phyloP scores from a whole-genome alignment of 768 basidiomycete genomes.

The Sistotremastrum niveocremeum region DNA sequence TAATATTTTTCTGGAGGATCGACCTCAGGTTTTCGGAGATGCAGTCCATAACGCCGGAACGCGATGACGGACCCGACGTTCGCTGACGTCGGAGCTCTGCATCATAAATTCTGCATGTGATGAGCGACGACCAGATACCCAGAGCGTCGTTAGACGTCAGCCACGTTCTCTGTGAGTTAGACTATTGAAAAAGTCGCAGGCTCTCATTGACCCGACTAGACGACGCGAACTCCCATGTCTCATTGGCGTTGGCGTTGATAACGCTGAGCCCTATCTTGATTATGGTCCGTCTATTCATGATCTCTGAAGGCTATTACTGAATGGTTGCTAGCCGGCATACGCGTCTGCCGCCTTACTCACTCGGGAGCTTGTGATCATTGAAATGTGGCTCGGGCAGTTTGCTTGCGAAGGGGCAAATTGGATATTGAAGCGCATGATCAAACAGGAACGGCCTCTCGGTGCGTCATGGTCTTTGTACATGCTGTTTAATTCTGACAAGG shows the following conservation, averaged over 20 bases:
- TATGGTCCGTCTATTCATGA: constrained; percentile 37
- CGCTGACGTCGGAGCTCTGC: too few relatives aligned
- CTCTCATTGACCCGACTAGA: constrained; percentile 25
- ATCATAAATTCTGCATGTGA: too few relatives aligned
- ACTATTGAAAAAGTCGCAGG: not conserved
- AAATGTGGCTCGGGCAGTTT: constrained; percentile 77
- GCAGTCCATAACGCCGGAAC: too few relatives aligned
- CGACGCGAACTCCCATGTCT: constrained; percentile 44
- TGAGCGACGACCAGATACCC: too few relatives aligned
- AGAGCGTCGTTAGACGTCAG: constrained; percentile 46
- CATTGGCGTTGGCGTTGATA: constrained; percentile 44
- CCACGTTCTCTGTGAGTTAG: constrained; percentile 46
- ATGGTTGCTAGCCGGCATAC: constrained; percentile 54
- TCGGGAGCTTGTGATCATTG: constrained; percentile 64
- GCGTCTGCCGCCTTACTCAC: constrained; percentile 61
- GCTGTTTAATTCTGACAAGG: not conserved
- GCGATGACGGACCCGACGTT: too few relatives aligned
- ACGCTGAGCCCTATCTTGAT: constrained; percentile 59
- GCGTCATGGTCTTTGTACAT: constrained; percentile 10
- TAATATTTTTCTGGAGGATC: too few relatives aligned
- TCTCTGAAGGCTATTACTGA: constrained; percentile 10
- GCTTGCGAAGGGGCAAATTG: constrained; percentile 58
- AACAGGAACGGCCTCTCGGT: constrained; percentile 59
- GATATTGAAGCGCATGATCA: constrained; percentile 50
- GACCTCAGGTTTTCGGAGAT: too few relatives aligned